Evolutionary conservation across 164 flowering plant genomes (phyloP).

Genomic region (Vitis labrusca): DNA sequence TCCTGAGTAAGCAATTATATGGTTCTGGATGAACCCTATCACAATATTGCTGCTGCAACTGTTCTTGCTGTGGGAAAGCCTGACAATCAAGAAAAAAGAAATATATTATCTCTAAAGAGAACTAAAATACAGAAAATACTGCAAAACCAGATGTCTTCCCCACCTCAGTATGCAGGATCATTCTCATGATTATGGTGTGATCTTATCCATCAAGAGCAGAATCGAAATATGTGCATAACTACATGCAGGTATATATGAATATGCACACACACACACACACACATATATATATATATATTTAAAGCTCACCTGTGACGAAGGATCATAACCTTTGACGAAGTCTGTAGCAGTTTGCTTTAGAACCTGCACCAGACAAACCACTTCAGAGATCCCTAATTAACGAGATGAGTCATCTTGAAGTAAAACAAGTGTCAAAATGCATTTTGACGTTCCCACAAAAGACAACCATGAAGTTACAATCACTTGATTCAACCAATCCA

Average conservation of each 20-base stretch:
- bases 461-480: too few relatives aligned
- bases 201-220: not conserved
- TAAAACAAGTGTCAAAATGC: too few relatives aligned
- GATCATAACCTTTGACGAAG: slow-evolving; percentile 69
- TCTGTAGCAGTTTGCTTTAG: slow-evolving; percentile 64
- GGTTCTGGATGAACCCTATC: slow-evolving; percentile 46
- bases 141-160: not conserved
- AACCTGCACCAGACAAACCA: slow-evolving; percentile 46
- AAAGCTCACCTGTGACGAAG: slow-evolving; percentile 69
- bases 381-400: not conserved
- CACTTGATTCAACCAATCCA: too few relatives aligned
- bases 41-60: slow-evolving; percentile 69
- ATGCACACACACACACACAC: not conserved
- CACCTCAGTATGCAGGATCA: not conserved
- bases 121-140: not conserved
- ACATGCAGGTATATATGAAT: not conserved
- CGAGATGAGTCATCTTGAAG: not conserved
- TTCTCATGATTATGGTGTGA: not conserved
- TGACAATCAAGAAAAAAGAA: slow-evolving; percentile 22
- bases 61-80: slow-evolving; percentile 57
- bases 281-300: not conserved
- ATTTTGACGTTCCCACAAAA: too few relatives aligned
- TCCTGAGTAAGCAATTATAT: slow-evolving; percentile 42
- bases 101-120: slow-evolving; percentile 1
- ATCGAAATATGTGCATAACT: not conserved